Percentiles rank a stretch among this genome's conserved stretches.
Evolutionary conservation across 2,329 filamentous ascomycete genomes (phyloP).

Genomic region (Fusarium sp.): DNA sequence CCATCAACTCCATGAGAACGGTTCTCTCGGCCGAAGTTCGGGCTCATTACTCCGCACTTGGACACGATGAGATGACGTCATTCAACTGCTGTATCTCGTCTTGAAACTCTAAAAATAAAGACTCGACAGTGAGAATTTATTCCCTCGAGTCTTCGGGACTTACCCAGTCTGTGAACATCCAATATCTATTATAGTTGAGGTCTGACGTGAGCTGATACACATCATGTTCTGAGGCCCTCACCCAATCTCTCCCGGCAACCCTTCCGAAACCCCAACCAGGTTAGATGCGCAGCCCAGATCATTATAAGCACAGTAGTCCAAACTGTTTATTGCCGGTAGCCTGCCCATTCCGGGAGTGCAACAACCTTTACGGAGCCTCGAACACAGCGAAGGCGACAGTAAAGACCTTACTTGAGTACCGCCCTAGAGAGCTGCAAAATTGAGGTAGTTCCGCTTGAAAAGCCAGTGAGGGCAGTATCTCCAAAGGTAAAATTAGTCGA

Average conservation of each 20-base stretch:
- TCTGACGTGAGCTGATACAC: no score
- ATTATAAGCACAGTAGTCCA: conserved; percentile 16
- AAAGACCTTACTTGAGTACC: conserved; percentile 64
- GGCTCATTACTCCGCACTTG: conserved; percentile 2
- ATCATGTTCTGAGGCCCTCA: no score
- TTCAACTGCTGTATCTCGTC: background rate
- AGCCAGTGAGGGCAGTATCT: conserved; percentile 67
- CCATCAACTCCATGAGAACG: no score
- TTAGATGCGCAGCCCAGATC: background rate
- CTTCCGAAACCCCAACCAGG: no score
- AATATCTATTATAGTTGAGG: no score
- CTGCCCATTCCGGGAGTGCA: conserved; percentile 68
- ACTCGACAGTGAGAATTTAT: no score
- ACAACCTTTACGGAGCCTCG: conserved; percentile 60
- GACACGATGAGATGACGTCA: background rate
- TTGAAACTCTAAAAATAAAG: background rate
- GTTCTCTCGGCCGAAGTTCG: conserved; percentile 7
- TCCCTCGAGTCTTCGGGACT: no score
- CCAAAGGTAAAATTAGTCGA: conserved; percentile 66
- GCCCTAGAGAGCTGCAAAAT: conserved; percentile 67
- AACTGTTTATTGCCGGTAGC: conserved; percentile 58
- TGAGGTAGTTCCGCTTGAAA: conserved; percentile 67
- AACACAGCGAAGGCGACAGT: conserved; percentile 70
- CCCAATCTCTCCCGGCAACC: no score
- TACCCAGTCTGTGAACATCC: no score